phyloP scores from a whole-genome alignment of 1,284 basidiomycete genomes.

The Apiotrichum gracile region DNA sequence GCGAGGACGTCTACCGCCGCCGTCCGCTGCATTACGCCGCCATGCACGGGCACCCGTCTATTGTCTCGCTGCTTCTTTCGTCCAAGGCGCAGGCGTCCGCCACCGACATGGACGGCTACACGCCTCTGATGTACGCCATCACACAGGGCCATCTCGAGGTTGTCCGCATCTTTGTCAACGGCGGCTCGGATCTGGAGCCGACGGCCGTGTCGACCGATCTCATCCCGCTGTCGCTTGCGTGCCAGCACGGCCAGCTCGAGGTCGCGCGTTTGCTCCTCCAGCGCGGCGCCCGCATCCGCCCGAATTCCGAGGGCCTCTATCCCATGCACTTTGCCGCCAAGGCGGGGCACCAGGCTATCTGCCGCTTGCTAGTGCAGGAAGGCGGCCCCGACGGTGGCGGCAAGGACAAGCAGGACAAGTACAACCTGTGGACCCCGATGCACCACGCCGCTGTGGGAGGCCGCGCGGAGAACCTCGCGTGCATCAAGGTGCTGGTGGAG shows the following conservation, averaged over 20 bases:
- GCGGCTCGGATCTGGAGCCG: slow-evolving; percentile 55
- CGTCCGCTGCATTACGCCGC: slow-evolving; percentile 93
- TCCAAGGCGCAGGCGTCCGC: slow-evolving; percentile 61
- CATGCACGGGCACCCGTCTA: slow-evolving; percentile 76
- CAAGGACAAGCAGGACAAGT: slow-evolving; percentile 89
- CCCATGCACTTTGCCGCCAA: slow-evolving; percentile 98
- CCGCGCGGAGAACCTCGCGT: slow-evolving; percentile 55
- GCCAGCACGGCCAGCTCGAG: slow-evolving; percentile 79
- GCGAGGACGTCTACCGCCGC: slow-evolving; percentile 68
- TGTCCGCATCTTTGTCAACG: slow-evolving; percentile 68
- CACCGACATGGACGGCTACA: slow-evolving; percentile 90
- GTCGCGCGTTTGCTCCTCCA: slow-evolving; percentile 73
- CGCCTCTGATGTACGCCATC: slow-evolving; percentile 86
- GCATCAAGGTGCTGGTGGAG: slow-evolving; percentile 69
- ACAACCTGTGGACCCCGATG: slow-evolving; percentile 96
- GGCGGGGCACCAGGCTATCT: slow-evolving; percentile 81
- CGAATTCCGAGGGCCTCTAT: slow-evolving; percentile 91
- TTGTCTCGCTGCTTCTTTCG: slow-evolving; percentile 72
- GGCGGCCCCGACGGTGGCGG: slow-evolving; percentile 51
- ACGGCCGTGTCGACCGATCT: slow-evolving; percentile 61
- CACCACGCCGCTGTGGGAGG: slow-evolving; percentile 94
- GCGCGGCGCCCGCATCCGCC: slow-evolving; percentile 68
- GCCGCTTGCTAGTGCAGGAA: slow-evolving; percentile 67
- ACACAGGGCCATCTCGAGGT: slow-evolving; percentile 77
- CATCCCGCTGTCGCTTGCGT: slow-evolving; percentile 83